phyloP scores from a whole-genome alignment of 345 rosid genomes.

The Trapa bicornis region DNA sequence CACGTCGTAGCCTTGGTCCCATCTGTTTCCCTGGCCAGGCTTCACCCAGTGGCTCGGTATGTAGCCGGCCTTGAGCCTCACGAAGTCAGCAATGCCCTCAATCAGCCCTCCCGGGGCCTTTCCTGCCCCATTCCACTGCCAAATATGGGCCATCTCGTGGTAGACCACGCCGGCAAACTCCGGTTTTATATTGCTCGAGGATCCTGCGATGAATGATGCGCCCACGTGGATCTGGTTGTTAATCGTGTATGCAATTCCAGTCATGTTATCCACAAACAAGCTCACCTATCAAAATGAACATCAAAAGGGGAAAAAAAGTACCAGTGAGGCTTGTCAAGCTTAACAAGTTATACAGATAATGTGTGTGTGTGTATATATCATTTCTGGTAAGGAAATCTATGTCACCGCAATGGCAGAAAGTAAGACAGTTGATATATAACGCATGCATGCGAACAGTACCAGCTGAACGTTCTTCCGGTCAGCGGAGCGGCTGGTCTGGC shows the following conservation, averaged over 20 bases:
- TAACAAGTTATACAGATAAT: too few species aligned
- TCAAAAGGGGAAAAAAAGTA: neutral
- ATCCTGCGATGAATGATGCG: slow-evolving; percentile 17
- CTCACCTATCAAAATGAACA: slow-evolving; percentile 8
- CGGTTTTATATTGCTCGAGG: slow-evolving; percentile 27
- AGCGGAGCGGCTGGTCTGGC: neutral
- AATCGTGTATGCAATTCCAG: slow-evolving; percentile 16
- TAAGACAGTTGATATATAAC: too few species aligned
- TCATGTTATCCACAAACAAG: slow-evolving; percentile 18
- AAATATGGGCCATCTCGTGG: slow-evolving; percentile 53
- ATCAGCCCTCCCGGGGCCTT: slow-evolving; percentile 34
- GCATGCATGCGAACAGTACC: too few species aligned
- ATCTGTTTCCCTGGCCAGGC: slow-evolving; percentile 44
- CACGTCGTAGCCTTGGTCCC: slow-evolving; percentile 70
- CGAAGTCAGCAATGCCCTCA: slow-evolving; percentile 64
- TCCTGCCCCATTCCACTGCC: slow-evolving; percentile 59
- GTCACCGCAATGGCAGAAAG: too few species aligned
- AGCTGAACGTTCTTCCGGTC: too few species aligned
- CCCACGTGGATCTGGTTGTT: slow-evolving; percentile 25
- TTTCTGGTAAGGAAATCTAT: too few species aligned
- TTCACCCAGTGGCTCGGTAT: slow-evolving; percentile 46
- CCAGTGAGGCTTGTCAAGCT: too few species aligned
- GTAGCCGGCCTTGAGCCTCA: slow-evolving; percentile 46
- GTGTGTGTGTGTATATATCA: too few species aligned
- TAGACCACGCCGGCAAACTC: slow-evolving; percentile 50